Percentiles rank a stretch among this genome's conserved stretches.
Evolutionary conservation across 805 yeast genomes (phyloP).

Genomic region (Candida maris): DNA sequence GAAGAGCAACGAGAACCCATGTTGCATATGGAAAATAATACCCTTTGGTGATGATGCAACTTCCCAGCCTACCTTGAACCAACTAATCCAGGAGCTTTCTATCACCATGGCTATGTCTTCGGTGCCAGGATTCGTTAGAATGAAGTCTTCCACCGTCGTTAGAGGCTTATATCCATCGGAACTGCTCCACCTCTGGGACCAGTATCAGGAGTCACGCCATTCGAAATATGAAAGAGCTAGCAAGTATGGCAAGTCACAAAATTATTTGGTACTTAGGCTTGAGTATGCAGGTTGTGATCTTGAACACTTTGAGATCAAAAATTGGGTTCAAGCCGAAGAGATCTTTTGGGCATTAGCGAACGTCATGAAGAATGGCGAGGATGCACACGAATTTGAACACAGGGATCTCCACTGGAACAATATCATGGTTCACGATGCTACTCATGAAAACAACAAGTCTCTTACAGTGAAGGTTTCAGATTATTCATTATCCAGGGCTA

Average conservation of each 20-base stretch:
- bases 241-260: conserved; percentile 30
- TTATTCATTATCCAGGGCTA: conserved; percentile 52
- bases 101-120: conserved; percentile 39
- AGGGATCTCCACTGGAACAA: conserved; percentile 69
- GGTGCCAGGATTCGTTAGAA: conserved; percentile 42
- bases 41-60: conserved; percentile 46
- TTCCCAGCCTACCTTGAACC: conserved; percentile 39
- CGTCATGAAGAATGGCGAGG: conserved; percentile 51
- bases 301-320: conserved; percentile 37
- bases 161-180: conserved; percentile 41
- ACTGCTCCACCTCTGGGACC: conserved; percentile 44
- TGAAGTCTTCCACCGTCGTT: conserved; percentile 43
- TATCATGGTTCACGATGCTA: conserved; percentile 40
- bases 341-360: conserved; percentile 54
- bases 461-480: conserved; percentile 50
- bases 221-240: conserved; percentile 38
- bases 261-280: conserved; percentile 34
- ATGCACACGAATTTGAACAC: conserved; percentile 57
- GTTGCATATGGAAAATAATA: conserved; percentile 44
- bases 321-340: conserved; percentile 36
- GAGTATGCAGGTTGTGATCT: conserved; percentile 43
- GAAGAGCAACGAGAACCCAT: conserved; percentile 10
- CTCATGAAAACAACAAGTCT: conserved; percentile 6
- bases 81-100: conserved; percentile 45
- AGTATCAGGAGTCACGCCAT: conserved; percentile 19